Conservation (phyloP, 352 stramenopile species). For the Phytophthora pluvialis region DNA sequence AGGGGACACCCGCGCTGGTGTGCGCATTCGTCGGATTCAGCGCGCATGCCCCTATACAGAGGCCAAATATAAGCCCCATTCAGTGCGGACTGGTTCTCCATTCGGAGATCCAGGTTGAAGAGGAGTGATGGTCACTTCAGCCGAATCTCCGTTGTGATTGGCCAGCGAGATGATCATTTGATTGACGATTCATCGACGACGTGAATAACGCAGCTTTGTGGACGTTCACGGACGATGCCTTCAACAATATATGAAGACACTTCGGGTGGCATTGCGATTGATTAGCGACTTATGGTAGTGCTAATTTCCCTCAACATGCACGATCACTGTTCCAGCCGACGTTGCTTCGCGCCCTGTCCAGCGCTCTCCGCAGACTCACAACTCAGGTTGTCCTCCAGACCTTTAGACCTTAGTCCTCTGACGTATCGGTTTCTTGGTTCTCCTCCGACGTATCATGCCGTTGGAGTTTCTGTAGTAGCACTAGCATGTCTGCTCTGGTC, state of each 20-base stretch:
- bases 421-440: background rate
- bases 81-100: too few species aligned
- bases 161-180: background rate
- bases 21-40: too few species aligned
- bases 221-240: too few species aligned
- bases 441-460: background rate
- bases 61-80: too few species aligned
- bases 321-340: too few species aligned
- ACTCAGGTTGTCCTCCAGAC: background rate
- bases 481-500: conserved; percentile 19
- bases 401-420: background rate
- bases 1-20: too few species aligned
- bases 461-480: conserved; percentile 9
- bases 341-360: background rate
- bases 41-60: too few species aligned
- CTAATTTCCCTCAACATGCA: too few species aligned
- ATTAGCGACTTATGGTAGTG: too few species aligned
- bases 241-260: too few species aligned
- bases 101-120: background rate
- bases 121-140: conserved; percentile 18
- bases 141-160: background rate
- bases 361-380: background rate
- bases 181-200: background rate
- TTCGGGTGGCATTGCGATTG: too few species aligned
- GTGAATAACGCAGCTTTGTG: background rate